Evolutionary conservation across 306 rosid genomes (phyloP).

Genomic region (Castanea mollissima): DNA sequence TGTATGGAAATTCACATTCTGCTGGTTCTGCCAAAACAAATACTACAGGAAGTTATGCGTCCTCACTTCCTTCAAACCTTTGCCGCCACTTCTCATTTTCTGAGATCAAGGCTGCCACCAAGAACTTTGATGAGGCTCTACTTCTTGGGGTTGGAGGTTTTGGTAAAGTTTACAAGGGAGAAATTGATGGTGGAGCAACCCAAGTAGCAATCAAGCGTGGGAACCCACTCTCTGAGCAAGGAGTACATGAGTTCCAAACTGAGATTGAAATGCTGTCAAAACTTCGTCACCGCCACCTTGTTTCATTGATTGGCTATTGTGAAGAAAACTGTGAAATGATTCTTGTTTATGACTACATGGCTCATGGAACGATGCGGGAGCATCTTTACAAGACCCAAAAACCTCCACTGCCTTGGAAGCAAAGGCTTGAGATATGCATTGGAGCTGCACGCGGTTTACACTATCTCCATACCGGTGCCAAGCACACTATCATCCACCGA

Average conservation of each 20-base stretch:
- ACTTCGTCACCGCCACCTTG: slow-evolving; percentile 99
- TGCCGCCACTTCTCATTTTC: slow-evolving; percentile 98
- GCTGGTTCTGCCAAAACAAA: slow-evolving; percentile 90
- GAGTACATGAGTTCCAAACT: slow-evolving; percentile 96
- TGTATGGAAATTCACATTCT: slow-evolving; percentile 89
- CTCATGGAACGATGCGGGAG: slow-evolving; percentile 91
- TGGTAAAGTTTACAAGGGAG: slow-evolving; percentile 96
- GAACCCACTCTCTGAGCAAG: slow-evolving; percentile 95
- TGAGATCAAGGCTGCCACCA: slow-evolving; percentile 89
- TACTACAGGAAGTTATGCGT: slow-evolving; percentile 85
- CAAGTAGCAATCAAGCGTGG: slow-evolving; percentile 97
- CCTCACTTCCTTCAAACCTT: slow-evolving; percentile 92
- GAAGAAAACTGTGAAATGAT: slow-evolving; percentile 98
- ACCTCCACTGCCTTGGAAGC: slow-evolving; percentile 98
- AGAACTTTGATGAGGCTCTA: slow-evolving; percentile 80
- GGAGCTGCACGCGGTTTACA: slow-evolving; percentile 99
- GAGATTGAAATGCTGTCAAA: slow-evolving; percentile 99
- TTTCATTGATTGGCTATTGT: slow-evolving; percentile 90
- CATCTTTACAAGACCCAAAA: slow-evolving; percentile 96
- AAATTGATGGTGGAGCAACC: slow-evolving; percentile 71
- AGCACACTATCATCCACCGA: slow-evolving; percentile 94
- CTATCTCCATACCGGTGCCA: slow-evolving; percentile 97
- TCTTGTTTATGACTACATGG: slow-evolving; percentile 96
- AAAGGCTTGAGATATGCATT: slow-evolving; percentile 97
- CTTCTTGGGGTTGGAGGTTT: slow-evolving; percentile 99